phyloP scores from a whole-genome alignment of 306 rosid species.

The Dalbergia oliveri region DNA sequence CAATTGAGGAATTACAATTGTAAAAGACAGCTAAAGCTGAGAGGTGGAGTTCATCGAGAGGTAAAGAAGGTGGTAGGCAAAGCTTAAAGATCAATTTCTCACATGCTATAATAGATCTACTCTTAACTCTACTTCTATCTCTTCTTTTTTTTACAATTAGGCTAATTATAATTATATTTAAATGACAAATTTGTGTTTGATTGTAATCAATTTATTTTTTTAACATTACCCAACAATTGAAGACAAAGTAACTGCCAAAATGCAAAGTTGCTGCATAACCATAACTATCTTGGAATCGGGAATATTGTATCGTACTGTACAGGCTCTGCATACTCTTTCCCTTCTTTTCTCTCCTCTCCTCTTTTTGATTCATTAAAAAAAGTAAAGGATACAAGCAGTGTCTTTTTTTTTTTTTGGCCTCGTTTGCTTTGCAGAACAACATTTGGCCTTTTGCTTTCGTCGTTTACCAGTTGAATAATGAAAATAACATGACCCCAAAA shows the following conservation, averaged over 20 bases:
- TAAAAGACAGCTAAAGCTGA: too few species aligned
- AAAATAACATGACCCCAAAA: conserved; percentile 50
- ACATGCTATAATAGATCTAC: too few species aligned
- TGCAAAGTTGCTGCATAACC: conserved; percentile 40
- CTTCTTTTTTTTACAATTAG: too few species aligned
- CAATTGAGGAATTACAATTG: too few species aligned
- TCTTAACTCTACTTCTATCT: too few species aligned
- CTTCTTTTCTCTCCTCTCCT: too few species aligned
- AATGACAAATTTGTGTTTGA: too few species aligned
- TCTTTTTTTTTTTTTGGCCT: conserved; percentile 2
- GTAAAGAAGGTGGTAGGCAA: too few species aligned
- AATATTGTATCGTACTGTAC: conserved; percentile 29
- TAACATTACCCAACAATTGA: conserved; percentile 12
- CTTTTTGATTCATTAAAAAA: conserved; percentile 23
- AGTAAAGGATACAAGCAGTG: conserved; percentile 10
- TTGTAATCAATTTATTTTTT: too few species aligned
- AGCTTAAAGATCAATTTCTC: too few species aligned
- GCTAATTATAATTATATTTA: too few species aligned
- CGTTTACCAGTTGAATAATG: conserved; percentile 33
- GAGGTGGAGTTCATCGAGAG: too few species aligned
- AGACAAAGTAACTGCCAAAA: conserved; percentile 39
- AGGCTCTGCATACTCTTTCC: conserved; percentile 30
- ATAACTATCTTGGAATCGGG: conserved; percentile 57
- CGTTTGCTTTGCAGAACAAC: conserved; percentile 47
- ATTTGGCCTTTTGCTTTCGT: conserved; percentile 28